phyloP scores from a whole-genome alignment of 2,329 filamentous ascomycete genomes.

The Trichoderma citrinoviride region DNA sequence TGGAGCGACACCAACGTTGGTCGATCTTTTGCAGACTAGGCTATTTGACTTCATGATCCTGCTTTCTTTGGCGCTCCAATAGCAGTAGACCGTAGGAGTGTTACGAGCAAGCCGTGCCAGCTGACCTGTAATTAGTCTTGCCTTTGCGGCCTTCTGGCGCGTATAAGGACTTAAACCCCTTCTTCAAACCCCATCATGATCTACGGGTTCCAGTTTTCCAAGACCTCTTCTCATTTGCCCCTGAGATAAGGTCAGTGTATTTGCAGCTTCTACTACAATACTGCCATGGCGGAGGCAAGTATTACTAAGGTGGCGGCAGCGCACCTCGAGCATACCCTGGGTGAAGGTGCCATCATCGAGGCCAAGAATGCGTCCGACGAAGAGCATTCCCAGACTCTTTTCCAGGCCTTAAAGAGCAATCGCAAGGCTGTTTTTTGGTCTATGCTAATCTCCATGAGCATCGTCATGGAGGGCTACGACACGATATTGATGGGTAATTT shows the following conservation, averaged over 20 bases:
- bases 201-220: background rate
- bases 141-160: background rate
- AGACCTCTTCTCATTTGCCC: too few relatives aligned
- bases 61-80: slow-evolving; percentile 14
- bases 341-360: slow-evolving; percentile 15
- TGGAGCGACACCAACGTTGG: background rate
- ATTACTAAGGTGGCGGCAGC: slow-evolving; percentile 10
- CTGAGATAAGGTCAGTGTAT: background rate
- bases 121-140: background rate
- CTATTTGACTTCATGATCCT: background rate
- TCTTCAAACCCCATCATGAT: background rate
- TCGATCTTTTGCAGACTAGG: background rate
- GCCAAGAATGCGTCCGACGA: slow-evolving; percentile 18
- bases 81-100: background rate
- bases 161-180: background rate
- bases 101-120: background rate
- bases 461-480: slow-evolving; percentile 45
- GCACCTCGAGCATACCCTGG: slow-evolving; percentile 11
- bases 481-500: slow-evolving; percentile 38
- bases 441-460: slow-evolving; percentile 36
- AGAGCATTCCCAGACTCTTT: slow-evolving; percentile 11
- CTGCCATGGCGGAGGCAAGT: slow-evolving; percentile 5
- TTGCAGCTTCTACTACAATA: background rate
- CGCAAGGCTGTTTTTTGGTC: slow-evolving; percentile 40
- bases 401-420: slow-evolving; percentile 30